A percentile compares a stretch with the other conserved stretches of the same genome.
Evolutionary conservation across 2,329 filamentous ascomycete genomes (phyloP).

Genomic region (Fusarium humuli): DNA sequence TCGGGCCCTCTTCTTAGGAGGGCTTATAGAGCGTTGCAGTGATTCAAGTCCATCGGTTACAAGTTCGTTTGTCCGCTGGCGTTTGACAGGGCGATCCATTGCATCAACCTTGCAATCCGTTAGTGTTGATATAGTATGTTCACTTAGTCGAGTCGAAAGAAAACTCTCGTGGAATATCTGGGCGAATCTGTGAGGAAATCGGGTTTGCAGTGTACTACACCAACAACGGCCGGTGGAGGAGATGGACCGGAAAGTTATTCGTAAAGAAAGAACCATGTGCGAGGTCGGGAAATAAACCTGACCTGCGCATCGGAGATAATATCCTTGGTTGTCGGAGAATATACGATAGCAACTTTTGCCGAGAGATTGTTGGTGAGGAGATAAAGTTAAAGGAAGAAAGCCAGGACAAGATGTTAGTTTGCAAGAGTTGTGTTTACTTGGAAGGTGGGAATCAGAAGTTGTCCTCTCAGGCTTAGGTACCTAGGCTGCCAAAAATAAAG

Average conservation of each 20-base stretch:
- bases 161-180: neutral
- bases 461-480: neutral
- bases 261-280: slow-evolving; percentile 9
- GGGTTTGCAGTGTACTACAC: neutral
- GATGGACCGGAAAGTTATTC: neutral
- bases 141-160: neutral
- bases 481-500: neutral
- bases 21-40: slow-evolving; percentile 58
- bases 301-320: slow-evolving; percentile 7
- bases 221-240: neutral
- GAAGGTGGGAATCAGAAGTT: neutral
- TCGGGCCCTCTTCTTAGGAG: slow-evolving; percentile 54
- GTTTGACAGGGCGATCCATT: slow-evolving; percentile 52
- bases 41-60: slow-evolving; percentile 42
- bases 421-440: neutral
- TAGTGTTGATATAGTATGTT: too few species aligned
- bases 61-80: slow-evolving; percentile 42
- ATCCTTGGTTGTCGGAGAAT: neutral
- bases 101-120: neutral
- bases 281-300: slow-evolving; percentile 30
- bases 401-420: neutral
- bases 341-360: neutral
- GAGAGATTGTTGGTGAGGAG: neutral
- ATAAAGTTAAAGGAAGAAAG: neutral
- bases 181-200: neutral